A percentile compares a stretch with the other conserved stretches of the same genome.
Conservation (phyloP, 352 stramenopile species). For the Globisporangium mamillatum region DNA sequence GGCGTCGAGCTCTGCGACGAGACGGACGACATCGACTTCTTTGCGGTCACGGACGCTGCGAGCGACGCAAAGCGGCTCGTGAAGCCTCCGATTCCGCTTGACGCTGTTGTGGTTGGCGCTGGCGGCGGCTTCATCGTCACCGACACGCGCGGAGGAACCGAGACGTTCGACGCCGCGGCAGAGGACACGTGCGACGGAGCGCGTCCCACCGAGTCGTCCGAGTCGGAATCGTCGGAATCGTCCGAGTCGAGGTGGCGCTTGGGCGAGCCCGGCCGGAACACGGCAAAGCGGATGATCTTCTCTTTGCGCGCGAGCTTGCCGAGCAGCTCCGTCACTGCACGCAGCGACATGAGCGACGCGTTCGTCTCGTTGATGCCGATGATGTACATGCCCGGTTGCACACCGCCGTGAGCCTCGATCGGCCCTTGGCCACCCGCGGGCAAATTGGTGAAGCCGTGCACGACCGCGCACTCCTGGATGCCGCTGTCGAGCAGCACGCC, state of each 20-base stretch:
- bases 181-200: slow-evolving; percentile 31
- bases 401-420: slow-evolving; percentile 60
- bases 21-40: slow-evolving; percentile 28
- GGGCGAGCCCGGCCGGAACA: slow-evolving; percentile 58
- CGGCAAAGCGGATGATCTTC: slow-evolving; percentile 78
- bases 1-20: slow-evolving; percentile 26
- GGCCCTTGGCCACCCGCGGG: slow-evolving; percentile 53
- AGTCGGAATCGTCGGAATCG: slow-evolving; percentile 35
- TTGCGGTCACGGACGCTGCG: slow-evolving; percentile 48
- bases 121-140: slow-evolving; percentile 22
- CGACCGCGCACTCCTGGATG: slow-evolving; percentile 75
- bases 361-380: slow-evolving; percentile 87
- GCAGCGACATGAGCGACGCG: slow-evolving; percentile 77
- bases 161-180: slow-evolving; percentile 14
- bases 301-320: slow-evolving; percentile 74
- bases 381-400: slow-evolving; percentile 81
- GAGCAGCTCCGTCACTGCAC: slow-evolving; percentile 64
- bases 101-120: slow-evolving; percentile 17
- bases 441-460: slow-evolving; percentile 78
- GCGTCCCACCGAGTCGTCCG: slow-evolving; percentile 44
- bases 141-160: slow-evolving; percentile 35
- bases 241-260: slow-evolving; percentile 42
- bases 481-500: slow-evolving; percentile 75
- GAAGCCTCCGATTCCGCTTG: slow-evolving; percentile 29
- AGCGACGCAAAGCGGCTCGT: slow-evolving; percentile 62